Percentiles rank a stretch among this genome's conserved stretches.
These are phyloP conservation scores for Apiospora saccharicola DNA, from an alignment of 2,329 filamentous ascomycete genomes.

Conservation along the genomic window DNA sequence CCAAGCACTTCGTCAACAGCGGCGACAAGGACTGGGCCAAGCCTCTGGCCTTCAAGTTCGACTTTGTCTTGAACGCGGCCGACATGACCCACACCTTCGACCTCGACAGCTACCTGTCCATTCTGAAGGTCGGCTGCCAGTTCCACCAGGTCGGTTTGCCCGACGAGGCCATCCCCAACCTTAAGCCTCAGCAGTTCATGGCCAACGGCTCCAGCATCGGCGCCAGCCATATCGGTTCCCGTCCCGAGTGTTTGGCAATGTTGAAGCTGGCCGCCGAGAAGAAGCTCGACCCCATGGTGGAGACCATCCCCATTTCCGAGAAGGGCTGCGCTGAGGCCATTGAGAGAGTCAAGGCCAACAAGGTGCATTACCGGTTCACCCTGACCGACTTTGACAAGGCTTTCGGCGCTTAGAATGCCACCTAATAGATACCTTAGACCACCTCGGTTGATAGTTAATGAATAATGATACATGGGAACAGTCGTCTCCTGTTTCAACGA, in stretches of 20 bases:
- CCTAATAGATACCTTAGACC: not conserved
- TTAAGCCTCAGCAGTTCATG: conserved; percentile 53
- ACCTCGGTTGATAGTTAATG: not conserved
- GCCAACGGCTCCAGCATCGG: conserved; percentile 47
- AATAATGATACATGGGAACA: not conserved
- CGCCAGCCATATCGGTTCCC: conserved; percentile 66
- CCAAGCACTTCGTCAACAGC: conserved; percentile 59
- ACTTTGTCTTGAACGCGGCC: conserved; percentile 59
- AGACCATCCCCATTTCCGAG: conserved; percentile 70
- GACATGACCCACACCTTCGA: conserved; percentile 62
- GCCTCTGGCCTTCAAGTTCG: conserved; percentile 58
- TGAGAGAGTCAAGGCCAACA: conserved; percentile 71
- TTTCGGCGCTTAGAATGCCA: conserved; percentile 53
- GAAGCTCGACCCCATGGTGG: conserved; percentile 54
- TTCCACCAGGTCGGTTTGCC: conserved; percentile 67
- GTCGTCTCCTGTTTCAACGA: too few relatives aligned
- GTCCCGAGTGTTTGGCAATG: conserved; percentile 66
- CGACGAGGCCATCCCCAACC: conserved; percentile 54
- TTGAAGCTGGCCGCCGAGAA: conserved; percentile 65
- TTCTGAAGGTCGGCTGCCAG: conserved; percentile 59
- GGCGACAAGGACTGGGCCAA: conserved; percentile 63
- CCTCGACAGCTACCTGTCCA: conserved; percentile 57
- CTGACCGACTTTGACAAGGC: conserved; percentile 72
- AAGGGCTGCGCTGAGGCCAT: conserved; percentile 75
- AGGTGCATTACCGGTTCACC: conserved; percentile 74